phyloP scores from a whole-genome alignment of 345 rosid species.

The sweet orange (Citrus sinensis) region DVS_A1.0 CM039166.1:19061001-19061500 shows the following conservation, averaged over 20 bases:
- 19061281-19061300: constrained; percentile 96
- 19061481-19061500: neutral
- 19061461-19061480: neutral
- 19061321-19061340: neutral
- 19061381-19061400: neutral
- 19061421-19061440: neutral
- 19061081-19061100: neutral
- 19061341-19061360: neutral
- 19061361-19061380: neutral
- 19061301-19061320: constrained; percentile 29
- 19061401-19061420: neutral
- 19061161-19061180: constrained; percentile 90
- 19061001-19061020: neutral
- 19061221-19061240: constrained; percentile 82
- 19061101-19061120: neutral
- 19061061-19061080: neutral
- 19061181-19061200: constrained; percentile 78
- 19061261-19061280: constrained; percentile 92
- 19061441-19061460: neutral
- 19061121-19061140: neutral
- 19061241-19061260: constrained; percentile 79
- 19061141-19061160: constrained; percentile 71
- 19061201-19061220: constrained; percentile 92
- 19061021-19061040: neutral
- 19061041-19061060: neutral